Evolutionary conservation across 2,329 filamentous ascomycete genomes (phyloP).

Genomic region (Alternaria sp.): DNA sequence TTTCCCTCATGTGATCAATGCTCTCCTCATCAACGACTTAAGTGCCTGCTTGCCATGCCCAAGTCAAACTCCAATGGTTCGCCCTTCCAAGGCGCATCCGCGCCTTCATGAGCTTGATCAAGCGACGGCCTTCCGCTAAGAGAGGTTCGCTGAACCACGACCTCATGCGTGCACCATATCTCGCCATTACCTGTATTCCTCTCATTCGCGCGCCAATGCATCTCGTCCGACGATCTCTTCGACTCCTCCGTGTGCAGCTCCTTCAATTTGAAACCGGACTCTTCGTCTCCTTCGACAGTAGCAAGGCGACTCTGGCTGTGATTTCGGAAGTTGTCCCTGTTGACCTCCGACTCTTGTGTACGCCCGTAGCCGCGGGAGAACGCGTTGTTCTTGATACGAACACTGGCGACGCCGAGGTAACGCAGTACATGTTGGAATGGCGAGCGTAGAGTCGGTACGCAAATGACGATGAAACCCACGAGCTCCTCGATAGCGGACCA

Average conservation of each 20-base stretch:
- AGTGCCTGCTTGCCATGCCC: not conserved
- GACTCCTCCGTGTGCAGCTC: conserved; percentile 5
- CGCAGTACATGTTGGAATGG: conserved; percentile 22
- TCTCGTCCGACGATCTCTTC: conserved; percentile 7
- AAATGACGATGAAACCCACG: conserved; percentile 28
- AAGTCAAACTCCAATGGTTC: conserved; percentile 4
- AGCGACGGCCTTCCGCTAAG: conserved; percentile 10
- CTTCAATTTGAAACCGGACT: conserved; percentile 7
- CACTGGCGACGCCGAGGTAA: conserved; percentile 13
- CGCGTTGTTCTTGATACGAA: conserved; percentile 2
- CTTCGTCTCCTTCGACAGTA: not conserved
- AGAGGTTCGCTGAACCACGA: conserved; percentile 12
- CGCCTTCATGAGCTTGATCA: not conserved
- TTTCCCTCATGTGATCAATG: not conserved
- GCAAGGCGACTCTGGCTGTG: conserved; percentile 7
- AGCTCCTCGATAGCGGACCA: conserved; percentile 35
- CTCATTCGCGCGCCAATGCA: not conserved
- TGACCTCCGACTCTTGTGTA: not conserved
- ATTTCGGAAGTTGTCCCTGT: not conserved
- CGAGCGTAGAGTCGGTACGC: conserved; percentile 29
- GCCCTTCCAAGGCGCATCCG: conserved; percentile 8
- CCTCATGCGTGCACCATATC: conserved; percentile 23
- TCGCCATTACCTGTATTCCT: not conserved
- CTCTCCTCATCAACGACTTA: not conserved
- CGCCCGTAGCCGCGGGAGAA: conserved; percentile 10